These are phyloP conservation scores for Exophiala oligosperma DNA, from an alignment of 2,329 filamentous ascomycete species.

Conservation along the genomic window DNA sequence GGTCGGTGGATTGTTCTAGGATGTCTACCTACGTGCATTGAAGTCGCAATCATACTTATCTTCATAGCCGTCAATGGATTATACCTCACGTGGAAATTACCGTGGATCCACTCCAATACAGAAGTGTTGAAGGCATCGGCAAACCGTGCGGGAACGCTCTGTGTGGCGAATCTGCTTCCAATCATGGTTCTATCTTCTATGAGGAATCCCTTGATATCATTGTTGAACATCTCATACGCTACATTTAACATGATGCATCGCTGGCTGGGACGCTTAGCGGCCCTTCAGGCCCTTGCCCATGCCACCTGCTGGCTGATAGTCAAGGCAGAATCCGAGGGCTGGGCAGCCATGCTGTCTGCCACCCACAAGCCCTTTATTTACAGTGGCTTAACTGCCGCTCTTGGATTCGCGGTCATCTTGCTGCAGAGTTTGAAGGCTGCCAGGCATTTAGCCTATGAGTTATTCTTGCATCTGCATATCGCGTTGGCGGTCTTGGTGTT, in stretches of 20 bases:
- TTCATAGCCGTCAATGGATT: constrained; percentile 39
- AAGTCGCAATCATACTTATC: too few relatives aligned
- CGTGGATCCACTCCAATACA: constrained; percentile 37
- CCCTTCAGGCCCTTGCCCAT: constrained; percentile 69
- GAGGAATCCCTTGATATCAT: constrained; percentile 44
- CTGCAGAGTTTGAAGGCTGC: constrained; percentile 74
- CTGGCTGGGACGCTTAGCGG: constrained; percentile 73
- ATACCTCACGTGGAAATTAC: constrained; percentile 51
- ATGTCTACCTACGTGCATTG: too few relatives aligned
- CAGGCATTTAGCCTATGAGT: constrained; percentile 95
- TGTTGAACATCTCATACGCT: constrained; percentile 45
- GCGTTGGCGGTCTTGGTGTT: constrained; percentile 68
- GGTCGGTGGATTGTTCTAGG: too few relatives aligned
- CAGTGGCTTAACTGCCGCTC: constrained; percentile 44
- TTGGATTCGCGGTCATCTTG: constrained; percentile 65
- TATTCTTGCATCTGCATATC: constrained; percentile 86
- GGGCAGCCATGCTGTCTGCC: constrained; percentile 35
- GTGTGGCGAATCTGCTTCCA: constrained; percentile 46
- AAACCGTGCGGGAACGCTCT: constrained; percentile 44
- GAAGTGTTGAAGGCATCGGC: constrained; percentile 41
- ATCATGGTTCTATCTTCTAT: constrained; percentile 43
- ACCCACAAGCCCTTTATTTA: constrained; percentile 37
- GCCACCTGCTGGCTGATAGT: constrained; percentile 73
- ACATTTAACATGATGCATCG: constrained; percentile 65
- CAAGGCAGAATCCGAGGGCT: constrained; percentile 52